Base-by-base conservation (phyloP, 1,139 yeast species). In the Spathaspora sp. region DNA sequence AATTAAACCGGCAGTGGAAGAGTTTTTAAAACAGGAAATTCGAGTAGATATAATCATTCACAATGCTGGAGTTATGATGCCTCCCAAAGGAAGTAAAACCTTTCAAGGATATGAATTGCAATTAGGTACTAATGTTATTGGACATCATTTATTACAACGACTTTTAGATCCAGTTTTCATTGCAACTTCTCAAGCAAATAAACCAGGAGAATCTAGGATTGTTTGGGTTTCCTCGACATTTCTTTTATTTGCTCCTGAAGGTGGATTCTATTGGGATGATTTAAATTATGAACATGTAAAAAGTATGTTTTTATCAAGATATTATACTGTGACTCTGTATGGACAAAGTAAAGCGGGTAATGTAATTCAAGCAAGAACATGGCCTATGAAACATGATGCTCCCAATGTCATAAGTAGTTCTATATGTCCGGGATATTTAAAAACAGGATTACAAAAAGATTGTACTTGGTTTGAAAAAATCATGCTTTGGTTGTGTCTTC, bases 261-360 rank as follows among this genome's bases (percentile, higher is more conserved):
- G 68, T 39, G 80, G 81, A 17, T 56, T 76, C 39, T 54, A 68
- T 46, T 74, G 71, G 68, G 71, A 70, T 24, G 68, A 73, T 52
- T 51, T 61, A 18, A 63, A 67, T 34, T 52, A 58, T 33, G 55
- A 52, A 6, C 44, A 54, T 9, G 29, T 43, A 3, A 37, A 24
- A 16, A 27, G 24, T 7, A 45, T 38, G 4, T 11, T 26, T 26
- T 26, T 9, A 10, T 25, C 42, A 20, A 40, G 17, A 18, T 29
- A 27, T 25, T 5, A 42, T 7, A 5, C 24, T 25, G 16, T 9
- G 39, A 44, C 39, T n/a, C 26, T 51, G 18, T 76, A 76, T 52
- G 81, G 77, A 0, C 81, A 77, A 54, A 68, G 79, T 36, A 80
- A 80, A 59, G 78, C 80, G 2, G 66, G 70, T 34, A 67, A 70